Evolutionary conservation across 1,284 basidiomycete genomes (phyloP).

Genomic region (Leccinum cinnamomeum): DNA sequence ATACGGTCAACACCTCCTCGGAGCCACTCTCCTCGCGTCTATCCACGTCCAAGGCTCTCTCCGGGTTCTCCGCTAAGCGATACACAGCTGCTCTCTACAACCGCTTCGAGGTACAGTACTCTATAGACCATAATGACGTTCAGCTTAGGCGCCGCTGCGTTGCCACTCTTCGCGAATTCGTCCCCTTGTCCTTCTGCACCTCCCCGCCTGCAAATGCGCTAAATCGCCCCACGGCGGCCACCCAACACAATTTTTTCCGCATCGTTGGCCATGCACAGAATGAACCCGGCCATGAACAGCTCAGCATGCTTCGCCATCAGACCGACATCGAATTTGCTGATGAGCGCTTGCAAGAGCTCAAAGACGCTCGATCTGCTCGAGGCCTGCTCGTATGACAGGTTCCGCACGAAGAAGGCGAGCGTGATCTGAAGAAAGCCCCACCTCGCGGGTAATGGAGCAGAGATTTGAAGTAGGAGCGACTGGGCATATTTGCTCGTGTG

Average conservation of each 20-base stretch:
- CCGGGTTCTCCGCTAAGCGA: not conserved
- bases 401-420: constrained; percentile 93
- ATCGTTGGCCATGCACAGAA: constrained; percentile 96
- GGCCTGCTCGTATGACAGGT: constrained; percentile 90
- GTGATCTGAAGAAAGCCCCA: constrained; percentile 82
- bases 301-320: constrained; percentile 85
- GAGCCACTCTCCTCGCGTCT: too few species aligned
- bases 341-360: constrained; percentile 83
- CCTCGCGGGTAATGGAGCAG: constrained; percentile 98
- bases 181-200: constrained; percentile 56
- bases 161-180: constrained; percentile 65
- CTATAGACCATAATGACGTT: constrained; percentile 45
- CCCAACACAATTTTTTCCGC: constrained; percentile 86
- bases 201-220: constrained; percentile 81
- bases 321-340: constrained; percentile 78
- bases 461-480: constrained; percentile 86
- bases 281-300: constrained; percentile 88
- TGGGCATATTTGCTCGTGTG: constrained; percentile 94
- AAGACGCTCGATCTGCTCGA: constrained; percentile 63
- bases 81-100: constrained; percentile 49
- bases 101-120: constrained; percentile 58
- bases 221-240: constrained; percentile 82
- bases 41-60: not conserved
- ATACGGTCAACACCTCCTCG: too few species aligned
- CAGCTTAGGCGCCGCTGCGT: constrained; percentile 58